Percentiles rank a stretch among this genome's conserved stretches.
These are phyloP conservation scores for Russula griseocarnosa DNA, from an alignment of 768 basidiomycete species.

Conservation along the genomic window DNA sequence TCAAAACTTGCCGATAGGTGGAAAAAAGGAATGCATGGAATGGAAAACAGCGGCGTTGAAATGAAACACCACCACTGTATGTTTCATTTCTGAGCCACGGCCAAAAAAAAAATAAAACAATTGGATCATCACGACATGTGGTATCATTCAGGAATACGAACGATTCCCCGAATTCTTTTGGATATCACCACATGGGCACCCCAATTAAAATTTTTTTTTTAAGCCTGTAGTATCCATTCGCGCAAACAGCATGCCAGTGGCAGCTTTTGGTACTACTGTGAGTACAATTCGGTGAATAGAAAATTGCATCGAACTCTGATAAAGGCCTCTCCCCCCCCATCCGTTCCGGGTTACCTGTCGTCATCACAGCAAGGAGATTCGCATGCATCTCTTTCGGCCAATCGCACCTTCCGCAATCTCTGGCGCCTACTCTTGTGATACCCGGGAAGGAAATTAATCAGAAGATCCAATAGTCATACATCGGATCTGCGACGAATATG, in stretches of 20 bases:
- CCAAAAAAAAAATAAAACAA: neutral
- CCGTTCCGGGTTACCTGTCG: no score
- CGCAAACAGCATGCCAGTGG: slow-evolving; percentile 22
- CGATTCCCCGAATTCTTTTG: slow-evolving; percentile 8
- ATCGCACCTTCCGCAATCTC: neutral
- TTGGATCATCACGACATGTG: neutral
- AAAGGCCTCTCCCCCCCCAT: neutral
- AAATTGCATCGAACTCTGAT: slow-evolving; percentile 22
- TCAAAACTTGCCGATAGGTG: neutral
- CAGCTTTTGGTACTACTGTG: slow-evolving; percentile 36
- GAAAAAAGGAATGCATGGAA: slow-evolving; percentile 22
- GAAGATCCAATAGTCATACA: slow-evolving; percentile 35
- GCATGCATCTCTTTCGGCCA: no score
- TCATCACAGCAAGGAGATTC: no score
- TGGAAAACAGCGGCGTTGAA: slow-evolving; percentile 21
- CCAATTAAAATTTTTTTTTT: neutral
- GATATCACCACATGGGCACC: slow-evolving; percentile 8
- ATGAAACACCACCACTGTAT: neutral
- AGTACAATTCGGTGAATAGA: neutral
- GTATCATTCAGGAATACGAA: neutral
- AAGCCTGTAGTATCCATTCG: neutral
- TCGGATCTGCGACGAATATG: slow-evolving; percentile 36
- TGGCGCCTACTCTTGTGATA: neutral
- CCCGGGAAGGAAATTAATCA: slow-evolving; percentile 5
- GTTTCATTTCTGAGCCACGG: neutral